Evolutionary conservation across 768 basidiomycete species (phyloP).

Genomic region (Agaricus sinodeliciosus): DNA sequence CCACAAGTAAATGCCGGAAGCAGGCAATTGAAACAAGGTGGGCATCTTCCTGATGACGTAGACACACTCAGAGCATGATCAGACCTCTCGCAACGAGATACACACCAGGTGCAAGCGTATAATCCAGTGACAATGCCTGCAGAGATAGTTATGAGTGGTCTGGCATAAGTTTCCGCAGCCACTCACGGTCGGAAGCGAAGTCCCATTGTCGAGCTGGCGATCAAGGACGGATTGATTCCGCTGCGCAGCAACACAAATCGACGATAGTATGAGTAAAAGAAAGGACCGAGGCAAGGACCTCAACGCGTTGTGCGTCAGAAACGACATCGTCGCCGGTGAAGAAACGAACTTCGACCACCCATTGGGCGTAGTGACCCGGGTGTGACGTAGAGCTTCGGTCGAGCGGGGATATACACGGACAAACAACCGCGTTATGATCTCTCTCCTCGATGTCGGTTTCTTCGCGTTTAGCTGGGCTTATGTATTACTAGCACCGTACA

Average conservation of each 20-base stretch:
- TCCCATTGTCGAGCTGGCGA: background rate
- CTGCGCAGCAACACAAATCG: background rate
- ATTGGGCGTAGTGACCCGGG: background rate
- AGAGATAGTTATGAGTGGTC: background rate
- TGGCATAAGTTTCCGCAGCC: background rate
- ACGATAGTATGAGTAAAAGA: background rate
- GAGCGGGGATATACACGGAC: background rate
- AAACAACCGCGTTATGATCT: conserved; percentile 17
- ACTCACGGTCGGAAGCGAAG: conserved; percentile 5
- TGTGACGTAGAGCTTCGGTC: background rate
- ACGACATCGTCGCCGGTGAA: background rate
- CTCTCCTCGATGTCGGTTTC: conserved; percentile 42
- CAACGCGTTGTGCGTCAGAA: background rate
- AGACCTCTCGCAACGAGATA: no score
- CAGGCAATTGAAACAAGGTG: conserved; percentile 94
- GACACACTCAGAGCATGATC: background rate
- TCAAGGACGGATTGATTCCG: background rate
- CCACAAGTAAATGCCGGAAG: conserved; percentile 89
- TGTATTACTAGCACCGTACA: conserved; percentile 77
- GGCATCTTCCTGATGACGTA: conserved; percentile 47
- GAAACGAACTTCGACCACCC: background rate
- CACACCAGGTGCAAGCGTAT: conserved; percentile 6
- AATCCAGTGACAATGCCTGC: conserved; percentile 1
- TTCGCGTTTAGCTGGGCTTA: conserved; percentile 52
- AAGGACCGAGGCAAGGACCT: background rate